Percentiles rank a stretch among this genome's conserved stretches.
Evolutionary conservation across 2,329 filamentous ascomycete species (phyloP).

Genomic region (Beauveria medogensis): DNA sequence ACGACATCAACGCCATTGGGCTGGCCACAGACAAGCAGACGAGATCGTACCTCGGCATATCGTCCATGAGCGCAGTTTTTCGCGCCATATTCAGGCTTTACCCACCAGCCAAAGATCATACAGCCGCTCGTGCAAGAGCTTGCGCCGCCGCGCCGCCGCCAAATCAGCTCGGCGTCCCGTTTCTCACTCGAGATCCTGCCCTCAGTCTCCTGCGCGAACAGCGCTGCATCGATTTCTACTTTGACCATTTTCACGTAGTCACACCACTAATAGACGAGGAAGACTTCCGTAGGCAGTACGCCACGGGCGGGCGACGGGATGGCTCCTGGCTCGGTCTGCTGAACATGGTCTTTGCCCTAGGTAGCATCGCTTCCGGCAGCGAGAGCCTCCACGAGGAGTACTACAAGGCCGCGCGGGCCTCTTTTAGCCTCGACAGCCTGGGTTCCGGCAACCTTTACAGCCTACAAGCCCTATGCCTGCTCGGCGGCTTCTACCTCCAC

Average conservation of each 20-base stretch:
- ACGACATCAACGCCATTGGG: conserved; percentile 26
- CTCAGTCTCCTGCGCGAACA: conserved; percentile 24
- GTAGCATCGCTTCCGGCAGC: conserved; percentile 49
- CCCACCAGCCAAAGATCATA: conserved; percentile 22
- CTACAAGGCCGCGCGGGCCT: conserved; percentile 45
- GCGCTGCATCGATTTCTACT: conserved; percentile 50
- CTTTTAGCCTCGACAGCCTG: conserved; percentile 47
- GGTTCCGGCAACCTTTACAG: conserved; percentile 61
- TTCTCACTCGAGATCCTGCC: conserved; percentile 33
- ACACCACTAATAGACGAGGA: conserved; percentile 53
- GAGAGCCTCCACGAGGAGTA: conserved; percentile 49
- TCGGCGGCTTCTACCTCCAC: conserved; percentile 70
- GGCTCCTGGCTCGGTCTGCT: conserved; percentile 51
- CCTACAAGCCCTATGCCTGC: conserved; percentile 61
- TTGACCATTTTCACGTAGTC: conserved; percentile 51
- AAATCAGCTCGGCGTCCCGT: conserved; percentile 24
- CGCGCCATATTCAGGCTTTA: conserved; percentile 43
- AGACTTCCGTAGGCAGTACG: conserved; percentile 50
- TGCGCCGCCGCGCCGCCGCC: conserved; percentile 19
- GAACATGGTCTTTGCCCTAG: conserved; percentile 56
- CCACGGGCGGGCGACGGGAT: conserved; percentile 40
- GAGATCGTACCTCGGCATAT: conserved; percentile 56
- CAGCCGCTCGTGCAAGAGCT: conserved; percentile 18
- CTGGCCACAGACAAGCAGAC: conserved; percentile 45
- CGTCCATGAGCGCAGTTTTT: conserved; percentile 53